These are phyloP conservation scores for Epichloe hybrida DNA, from an alignment of 2,329 filamentous ascomycete species.

Conservation along the genomic window DNA sequence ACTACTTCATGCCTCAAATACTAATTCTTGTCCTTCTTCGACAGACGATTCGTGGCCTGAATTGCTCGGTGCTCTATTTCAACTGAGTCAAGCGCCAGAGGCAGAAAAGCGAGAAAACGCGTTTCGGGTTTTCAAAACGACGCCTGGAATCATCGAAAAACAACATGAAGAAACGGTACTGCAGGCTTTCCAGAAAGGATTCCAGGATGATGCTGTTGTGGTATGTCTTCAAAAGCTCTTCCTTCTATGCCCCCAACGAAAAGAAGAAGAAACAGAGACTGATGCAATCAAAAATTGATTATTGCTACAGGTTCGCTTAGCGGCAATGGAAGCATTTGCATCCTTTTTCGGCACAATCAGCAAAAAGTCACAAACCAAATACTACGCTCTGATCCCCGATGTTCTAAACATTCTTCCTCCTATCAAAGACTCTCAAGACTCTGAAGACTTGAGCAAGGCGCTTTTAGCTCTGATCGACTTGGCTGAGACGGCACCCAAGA, in stretches of 20 bases:
- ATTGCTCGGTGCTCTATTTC: constrained; percentile 72
- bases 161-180: constrained; percentile 88
- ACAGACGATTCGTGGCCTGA: constrained; percentile 80
- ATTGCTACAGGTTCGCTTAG: constrained; percentile 58
- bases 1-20: too few relatives aligned
- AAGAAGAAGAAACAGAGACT: neutral
- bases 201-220: constrained; percentile 73
- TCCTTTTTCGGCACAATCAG: constrained; percentile 85
- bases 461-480: constrained; percentile 88
- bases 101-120: constrained; percentile 78
- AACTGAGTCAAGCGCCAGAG: constrained; percentile 76
- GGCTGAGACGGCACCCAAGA: constrained; percentile 86
- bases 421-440: constrained; percentile 82
- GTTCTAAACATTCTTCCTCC: constrained; percentile 90
- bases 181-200: constrained; percentile 78
- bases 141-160: constrained; percentile 88
- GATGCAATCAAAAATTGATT: neutral
- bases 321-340: constrained; percentile 92
- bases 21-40: constrained; percentile 6
- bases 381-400: constrained; percentile 74
- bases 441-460: constrained; percentile 80
- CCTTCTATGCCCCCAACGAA: neutral
- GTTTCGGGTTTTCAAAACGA: constrained; percentile 90
- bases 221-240: constrained; percentile 31
- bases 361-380: constrained; percentile 82